Evolutionary conservation across 2,329 filamentous ascomycete species (phyloP), one percentile per base, ranked within the genome.

Genomic region (Stachybotrys echinatus): DNA sequence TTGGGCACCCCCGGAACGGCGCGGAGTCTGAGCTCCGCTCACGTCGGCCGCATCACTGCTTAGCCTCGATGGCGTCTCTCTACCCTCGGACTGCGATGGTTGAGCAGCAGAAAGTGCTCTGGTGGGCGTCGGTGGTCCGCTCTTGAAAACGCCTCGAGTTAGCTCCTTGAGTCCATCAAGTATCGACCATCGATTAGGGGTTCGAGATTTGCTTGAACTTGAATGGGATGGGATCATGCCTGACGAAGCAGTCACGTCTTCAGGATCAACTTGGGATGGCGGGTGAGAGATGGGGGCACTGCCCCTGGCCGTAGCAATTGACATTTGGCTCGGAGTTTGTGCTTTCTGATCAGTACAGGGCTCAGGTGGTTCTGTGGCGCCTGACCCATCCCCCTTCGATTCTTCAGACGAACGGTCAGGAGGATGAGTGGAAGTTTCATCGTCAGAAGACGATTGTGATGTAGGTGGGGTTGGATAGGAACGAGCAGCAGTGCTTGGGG

Each of bases 121-220:
- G 56, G 90, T 92, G 50, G 92, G 95, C 59, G 92, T 92, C 53
- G 91, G 85, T 59, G 90, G 88, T 61, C 89, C 94, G 76, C 90
- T 95, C 92, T 96, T 95, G 71, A 83, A 62, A 56, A 67, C 61
- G 63, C 63, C 82, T 80, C 84, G 80, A 83, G 91, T 96, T 90
- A 96, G 92, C 88, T 86, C 87, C 77, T 83, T 88, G 70, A 87
- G 79, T 75, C 81, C 79, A 71, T 81, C 77, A 76, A 82, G 74
- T 66, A 84, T 83, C 68, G 80, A 79, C 71, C 81, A 85, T 66
- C 80, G 71, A 66, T 70, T 69, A 58, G 67, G 65, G 57, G 65
- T 65, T 54, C 70, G 61, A 57, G 65, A 61, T 61, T 65, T 57
- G 55, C 65, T 61, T 55, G 65, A 55, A 54, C 65, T 66, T 69